Evolutionary conservation across 2,329 filamentous ascomycete species (phyloP), one percentile per base, ranked within the genome.

Genomic region (Exophiala mesophila): DNA sequence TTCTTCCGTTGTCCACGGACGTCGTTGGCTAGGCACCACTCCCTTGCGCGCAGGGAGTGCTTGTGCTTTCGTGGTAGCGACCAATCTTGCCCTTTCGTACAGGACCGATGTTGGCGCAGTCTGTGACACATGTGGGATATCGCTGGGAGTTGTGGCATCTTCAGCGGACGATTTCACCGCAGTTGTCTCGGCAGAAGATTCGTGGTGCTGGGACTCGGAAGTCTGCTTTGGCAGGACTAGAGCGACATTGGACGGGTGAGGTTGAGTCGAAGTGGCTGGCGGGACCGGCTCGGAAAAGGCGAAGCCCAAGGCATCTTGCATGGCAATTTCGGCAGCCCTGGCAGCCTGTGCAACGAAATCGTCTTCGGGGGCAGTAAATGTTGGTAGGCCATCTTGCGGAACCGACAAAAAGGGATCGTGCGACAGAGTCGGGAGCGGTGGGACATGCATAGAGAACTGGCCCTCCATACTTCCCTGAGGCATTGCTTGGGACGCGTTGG

Each of bases 1-100:
- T 64, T 95, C 88, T 50, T 92, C 86, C 3, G 84, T 81, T 1
- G 83, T 87, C 88, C 88, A 95, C 0, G 88, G 87, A 19, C 88
- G 77, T 21, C 88, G 77, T 55, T 76, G 72, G 39, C 69, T 76
- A 4, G 74, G 74, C 8, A 72, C 60, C 7, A 73, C 73, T 1
- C 72, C 68, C 43, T 74, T 69, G 36, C 72, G 70, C 43, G 66
- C 68, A 36, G 67, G 71, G 1, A 74, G 70, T 3, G 73, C 66
- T 54, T 76, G 76, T 3, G 73, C 66, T 54, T 76, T 77, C 2
- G 73, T 67, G 5, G 71, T 72, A 7, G 75, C 74, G 4, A 72
- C 74, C 57, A 72, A 68, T 32, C 75, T 70, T 24, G 76, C 76
- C 44, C 70, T 67, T 54, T 78, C 74, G 49, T 79, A 79, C 1